Conservation (phyloP, 306 rosid genomes). For the Quillaja saponaria region DNA sequence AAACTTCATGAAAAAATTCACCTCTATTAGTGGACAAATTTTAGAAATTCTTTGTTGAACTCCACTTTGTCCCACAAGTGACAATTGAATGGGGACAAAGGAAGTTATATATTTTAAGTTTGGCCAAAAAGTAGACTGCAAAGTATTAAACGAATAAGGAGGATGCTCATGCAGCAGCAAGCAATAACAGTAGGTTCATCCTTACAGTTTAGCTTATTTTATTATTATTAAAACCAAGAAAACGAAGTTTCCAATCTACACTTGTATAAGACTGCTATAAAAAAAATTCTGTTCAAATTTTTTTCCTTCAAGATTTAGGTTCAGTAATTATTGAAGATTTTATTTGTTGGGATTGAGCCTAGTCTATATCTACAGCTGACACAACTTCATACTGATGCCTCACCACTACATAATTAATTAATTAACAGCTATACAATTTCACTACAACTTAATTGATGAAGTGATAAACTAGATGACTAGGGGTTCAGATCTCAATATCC, state of each 20-base stretch:
- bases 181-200: conserved; percentile 14
- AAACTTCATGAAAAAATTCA: not conserved
- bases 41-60: not conserved
- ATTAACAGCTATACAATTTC: too few relatives aligned
- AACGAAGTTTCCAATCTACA: conserved; percentile 19
- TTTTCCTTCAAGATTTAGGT: too few relatives aligned
- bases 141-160: conserved; percentile 8
- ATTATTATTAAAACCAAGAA: too few relatives aligned
- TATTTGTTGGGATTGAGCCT: too few relatives aligned
- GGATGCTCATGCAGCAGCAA: too few relatives aligned
- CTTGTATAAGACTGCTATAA: too few relatives aligned
- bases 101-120: not conserved
- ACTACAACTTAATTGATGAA: conserved; percentile 14
- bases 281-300: too few relatives aligned
- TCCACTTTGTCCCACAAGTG: conserved; percentile 3
- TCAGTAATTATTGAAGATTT: too few relatives aligned
- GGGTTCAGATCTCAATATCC: conserved; percentile 9
- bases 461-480: conserved; percentile 8
- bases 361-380: not conserved
- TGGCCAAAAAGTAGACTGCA: too few relatives aligned
- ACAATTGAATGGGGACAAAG: conserved; percentile 4
- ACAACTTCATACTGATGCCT: too few relatives aligned
- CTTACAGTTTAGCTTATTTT: not conserved
- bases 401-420: too few relatives aligned
- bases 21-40: not conserved